Evolutionary conservation across 257 asterid genomes (phyloP).

Genomic region (Petunia axillaris): DNA sequence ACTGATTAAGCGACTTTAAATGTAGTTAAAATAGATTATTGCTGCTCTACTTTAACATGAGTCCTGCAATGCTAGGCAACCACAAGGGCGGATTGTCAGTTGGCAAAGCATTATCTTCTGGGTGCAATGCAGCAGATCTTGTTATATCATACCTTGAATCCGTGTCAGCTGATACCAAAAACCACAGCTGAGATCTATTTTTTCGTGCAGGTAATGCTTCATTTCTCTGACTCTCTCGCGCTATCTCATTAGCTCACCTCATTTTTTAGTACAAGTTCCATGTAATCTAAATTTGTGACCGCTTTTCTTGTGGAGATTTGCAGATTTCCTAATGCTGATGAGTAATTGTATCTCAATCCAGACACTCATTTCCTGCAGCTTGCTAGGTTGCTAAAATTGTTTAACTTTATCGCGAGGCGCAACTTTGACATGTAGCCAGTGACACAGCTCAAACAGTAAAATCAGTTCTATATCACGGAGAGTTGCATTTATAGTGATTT

Average conservation of each 20-base stretch:
- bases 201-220: not conserved
- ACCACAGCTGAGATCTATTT: slow-evolving; percentile 18
- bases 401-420: not conserved
- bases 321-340: not conserved
- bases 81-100: slow-evolving; percentile 92
- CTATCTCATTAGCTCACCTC: not conserved
- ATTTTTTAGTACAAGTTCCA: slow-evolving; percentile 6
- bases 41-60: not conserved
- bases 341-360: not conserved
- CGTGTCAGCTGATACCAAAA: slow-evolving; percentile 29
- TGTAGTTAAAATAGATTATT: slow-evolving; percentile 3
- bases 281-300: not conserved
- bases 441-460: not conserved
- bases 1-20: not conserved
- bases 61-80: slow-evolving; percentile 61
- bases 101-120: slow-evolving; percentile 85
- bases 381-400: not conserved
- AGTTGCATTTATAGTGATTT: not conserved
- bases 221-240: not conserved
- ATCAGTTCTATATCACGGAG: not conserved
- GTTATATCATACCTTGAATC: slow-evolving; percentile 79
- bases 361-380: slow-evolving; percentile 8
- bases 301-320: not conserved
- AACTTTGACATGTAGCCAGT: not conserved
- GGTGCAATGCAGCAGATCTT: slow-evolving; percentile 87